Evolutionary conservation across 345 rosid genomes (phyloP), one percentile per base, ranked within the genome.

Genomic region (Dipteronia dyeriana): DNA sequence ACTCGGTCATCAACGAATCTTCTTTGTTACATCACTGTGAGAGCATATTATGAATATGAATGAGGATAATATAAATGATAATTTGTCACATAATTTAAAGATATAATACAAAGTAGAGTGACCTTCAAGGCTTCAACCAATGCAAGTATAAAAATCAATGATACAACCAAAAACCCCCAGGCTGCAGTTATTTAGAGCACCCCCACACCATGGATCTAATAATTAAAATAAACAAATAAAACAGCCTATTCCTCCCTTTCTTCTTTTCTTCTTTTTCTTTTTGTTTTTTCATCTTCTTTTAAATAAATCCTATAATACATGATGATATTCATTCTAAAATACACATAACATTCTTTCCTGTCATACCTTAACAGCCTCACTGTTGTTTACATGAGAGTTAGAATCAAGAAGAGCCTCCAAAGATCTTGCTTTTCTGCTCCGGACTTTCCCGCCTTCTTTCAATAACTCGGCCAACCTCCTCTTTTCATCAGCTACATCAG

Each of bases 401-500:
- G 85, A 84, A 90, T 89, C 96, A 43, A 95, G 95, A 25, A 95
- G 94, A 64, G 89, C 89, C 88, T 93, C 94, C 22, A 95, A 89
- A 57, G 99, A 92, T 68, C 84, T 86, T 54, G 79, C 89, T 82
- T 92, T 92, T 78, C 91, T 80, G 90, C 87, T 85, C 29, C 92
- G 85, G 67, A 81, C 94, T 78, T 88, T 91, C 67, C 98, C 98
- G 0, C 90, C 88, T 81, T 95, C 98, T 82, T 92, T 91, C 86
- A 93, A 69, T 62, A 95, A 80, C 78, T 88, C 93, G 5, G 82
- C 87, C 86, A 95, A 78, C 83, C 99, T 90, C 83, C 71, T 87
- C 87, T 93, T 95, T 91, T 93, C 99, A 64, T 95, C 97, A 78
- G 86, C 91, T 47, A 93, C 95, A 78, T 90, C 97, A 2, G 97